Evolutionary conservation across 495 filamentous ascomycete species (phyloP), one percentile per base, ranked within the genome.

Genomic region (Penicillium verhagenii): DNA sequence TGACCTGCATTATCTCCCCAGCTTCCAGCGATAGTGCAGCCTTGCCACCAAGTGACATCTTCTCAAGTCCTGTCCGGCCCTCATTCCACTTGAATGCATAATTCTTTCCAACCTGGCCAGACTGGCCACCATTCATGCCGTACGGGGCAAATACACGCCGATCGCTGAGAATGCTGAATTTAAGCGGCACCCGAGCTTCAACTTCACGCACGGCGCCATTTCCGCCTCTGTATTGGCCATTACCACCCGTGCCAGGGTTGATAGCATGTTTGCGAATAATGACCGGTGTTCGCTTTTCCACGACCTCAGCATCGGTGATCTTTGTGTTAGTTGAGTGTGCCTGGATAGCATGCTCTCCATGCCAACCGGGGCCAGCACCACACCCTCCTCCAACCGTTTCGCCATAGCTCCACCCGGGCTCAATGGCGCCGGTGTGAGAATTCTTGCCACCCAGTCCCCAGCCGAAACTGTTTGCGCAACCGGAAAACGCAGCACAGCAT

Each of bases 71-170:
- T 31, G 24, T 53, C 39, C 20, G 54, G 21, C 55, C 50, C 2
- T 54, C 54, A 47, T 64, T 64, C 57, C 54, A 59, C 37, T 57
- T 77, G 50, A 63, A 68, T 4, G 28, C 48, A 35, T 44, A 53
- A 24, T 53, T 53, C 39, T 45, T 44, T 16, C 50, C 50, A 38
- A 53, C 50, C 11, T 19, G 24, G 2, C 45, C 45, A 5, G 45
- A 24, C 14, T 2, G n/a, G 2, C 45, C 45, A 19, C 45, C 45
- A 48, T 48, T 33, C 45, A 48, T 48, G 14, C 45, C 45, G 33
- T 48, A 48, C 26, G 45, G 45, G 11, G 45, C 6, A 28, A 29
- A 48, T 5, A 48, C 45, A 24, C 45, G 45, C 1, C 45, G 45
- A 33, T 48, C 45, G 33, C 45, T 48, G 6, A 48, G 28, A 20